phyloP scores from a whole-genome alignment of 139 green algal species.

The Edaphochlamys debaryana region DNA sequence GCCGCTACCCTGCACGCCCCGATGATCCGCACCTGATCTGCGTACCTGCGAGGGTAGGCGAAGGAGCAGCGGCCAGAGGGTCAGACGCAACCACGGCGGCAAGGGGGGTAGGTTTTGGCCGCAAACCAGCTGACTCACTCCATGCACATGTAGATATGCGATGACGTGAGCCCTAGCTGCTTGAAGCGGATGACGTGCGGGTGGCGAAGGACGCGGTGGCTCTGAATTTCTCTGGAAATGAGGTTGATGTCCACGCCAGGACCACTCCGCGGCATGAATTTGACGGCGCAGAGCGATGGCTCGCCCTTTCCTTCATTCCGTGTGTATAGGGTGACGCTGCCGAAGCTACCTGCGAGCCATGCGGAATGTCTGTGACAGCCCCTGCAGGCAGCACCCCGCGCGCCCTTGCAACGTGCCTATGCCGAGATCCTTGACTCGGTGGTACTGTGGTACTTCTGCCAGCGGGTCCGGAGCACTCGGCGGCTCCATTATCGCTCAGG shows the following conservation, averaged over 20 bases:
- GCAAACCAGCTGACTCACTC: too few relatives aligned
- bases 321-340: conserved; percentile 23
- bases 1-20: too few relatives aligned
- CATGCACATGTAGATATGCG: conserved; percentile 35
- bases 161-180: conserved; percentile 72
- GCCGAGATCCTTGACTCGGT: conserved; percentile 29
- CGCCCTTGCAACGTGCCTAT: not conserved
- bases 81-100: too few relatives aligned
- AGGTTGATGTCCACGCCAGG: conserved; percentile 23
- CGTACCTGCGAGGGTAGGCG: conserved; percentile 32
- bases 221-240: conserved; percentile 26
- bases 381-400: too few relatives aligned
- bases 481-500: too few relatives aligned
- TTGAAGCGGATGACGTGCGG: conserved; percentile 95
- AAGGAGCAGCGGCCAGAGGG: too few relatives aligned
- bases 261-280: conserved; percentile 36
- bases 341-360: conserved; percentile 25
- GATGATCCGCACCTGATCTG: conserved; percentile 36
- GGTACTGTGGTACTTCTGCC: not conserved
- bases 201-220: conserved; percentile 51
- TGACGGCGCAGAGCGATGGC: conserved; percentile 17
- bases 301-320: not conserved
- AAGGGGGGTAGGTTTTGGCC: too few relatives aligned
- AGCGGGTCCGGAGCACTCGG: conserved; percentile 26
- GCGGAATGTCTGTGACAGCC: not conserved